Base-by-base conservation (phyloP, 108 stramenopile genomes). In the Skeletonema marinoi region DNA sequence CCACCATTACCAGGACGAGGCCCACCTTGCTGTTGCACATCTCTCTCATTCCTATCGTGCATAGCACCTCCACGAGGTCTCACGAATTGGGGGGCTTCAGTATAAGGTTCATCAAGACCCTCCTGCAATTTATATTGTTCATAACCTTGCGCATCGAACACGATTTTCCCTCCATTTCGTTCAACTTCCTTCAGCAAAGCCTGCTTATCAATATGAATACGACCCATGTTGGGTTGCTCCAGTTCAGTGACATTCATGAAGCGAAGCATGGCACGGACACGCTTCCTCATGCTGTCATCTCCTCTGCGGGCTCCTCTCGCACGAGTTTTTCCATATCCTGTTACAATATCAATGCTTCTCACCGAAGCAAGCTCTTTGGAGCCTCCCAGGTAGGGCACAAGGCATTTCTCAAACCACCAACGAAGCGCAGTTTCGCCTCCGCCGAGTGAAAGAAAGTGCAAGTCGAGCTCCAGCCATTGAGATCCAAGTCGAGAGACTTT, bases 351-450 rank as follows among this genome's bases (percentile, higher is more conserved):
- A 66, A 95, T 95, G 32, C 90, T 87, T 54, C 86, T 87, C 19
- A 95, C 90, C 59, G 81, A 79, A 59, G 87, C 83, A 6, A 95
- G 87, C 74, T 86, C 88, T 16, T 87, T 87, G 51, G 85, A 89
- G 46, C 93, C 85, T 9, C 85, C 79, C 2, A 95, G 67, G 69
- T 90, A 92, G 3, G 92, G 92, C 9, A 92, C 89, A 29, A 95
- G 80, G 61, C 94, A 91, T 67, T 95, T 90, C 46, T 93, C 92
- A 68, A 95, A 92, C 92, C 92, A 95, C 94, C 94, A 95, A 5
- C 89, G 87, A 6, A 93, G 78, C 7, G 92, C 94, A 42, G 92
- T 90, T 67, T 95, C 94, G 39, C 92, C 94, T 38, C 91, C 92
- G 36, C 94, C 94, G 9, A 95, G 80, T 32, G 90, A 92, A 19